phyloP scores from a whole-genome alignment of 176 grass and related monocot genomes.

The Lolium rigidum region DNA sequence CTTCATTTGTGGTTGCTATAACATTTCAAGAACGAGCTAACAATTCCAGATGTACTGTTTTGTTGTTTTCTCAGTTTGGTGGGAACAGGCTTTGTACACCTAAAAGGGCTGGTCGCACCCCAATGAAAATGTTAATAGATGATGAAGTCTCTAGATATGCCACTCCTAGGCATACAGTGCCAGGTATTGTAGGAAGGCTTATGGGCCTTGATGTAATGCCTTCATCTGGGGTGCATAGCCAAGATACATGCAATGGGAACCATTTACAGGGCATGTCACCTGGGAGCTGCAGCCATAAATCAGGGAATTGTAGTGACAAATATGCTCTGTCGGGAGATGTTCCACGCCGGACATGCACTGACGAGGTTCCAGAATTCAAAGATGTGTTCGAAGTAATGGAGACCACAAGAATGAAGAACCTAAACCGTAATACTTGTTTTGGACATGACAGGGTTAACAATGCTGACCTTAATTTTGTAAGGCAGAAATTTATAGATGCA shows the following conservation, averaged over 20 bases:
- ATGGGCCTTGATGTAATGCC: conserved; percentile 79
- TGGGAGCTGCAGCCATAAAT: conserved; percentile 47
- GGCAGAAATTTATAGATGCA: conserved; percentile 73
- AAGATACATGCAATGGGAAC: conserved; percentile 18
- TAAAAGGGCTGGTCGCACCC: conserved; percentile 42
- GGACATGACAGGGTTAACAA: conserved; percentile 30
- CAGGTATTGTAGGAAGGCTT: conserved; percentile 66
- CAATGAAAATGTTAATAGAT: conserved; percentile 65
- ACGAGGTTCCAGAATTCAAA: conserved; percentile 72
- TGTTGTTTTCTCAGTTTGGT: conserved; percentile 48
- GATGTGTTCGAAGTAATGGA: conserved; percentile 82
- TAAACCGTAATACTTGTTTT: conserved; percentile 32
- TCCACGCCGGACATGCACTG: conserved; percentile 34
- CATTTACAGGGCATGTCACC: conserved; percentile 16
- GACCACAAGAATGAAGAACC: conserved; percentile 48
- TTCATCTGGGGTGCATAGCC: conserved; percentile 25
- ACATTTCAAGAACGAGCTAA: conserved; percentile 19
- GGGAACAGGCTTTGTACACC: conserved; percentile 46
- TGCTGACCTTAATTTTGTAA: conserved; percentile 59
- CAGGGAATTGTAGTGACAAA: conserved; percentile 43
- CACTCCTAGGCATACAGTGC: conserved; percentile 51
- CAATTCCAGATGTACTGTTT: conserved; percentile 4
- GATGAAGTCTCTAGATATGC: conserved; percentile 55
- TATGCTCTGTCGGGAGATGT: conserved; percentile 45
- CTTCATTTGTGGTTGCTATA: not conserved